Percentiles rank a stretch among this genome's conserved stretches.
These are phyloP conservation scores for Komagataella pastoris DNA, from an alignment of 805 yeast genomes.

Conservation along the genomic window DNA sequence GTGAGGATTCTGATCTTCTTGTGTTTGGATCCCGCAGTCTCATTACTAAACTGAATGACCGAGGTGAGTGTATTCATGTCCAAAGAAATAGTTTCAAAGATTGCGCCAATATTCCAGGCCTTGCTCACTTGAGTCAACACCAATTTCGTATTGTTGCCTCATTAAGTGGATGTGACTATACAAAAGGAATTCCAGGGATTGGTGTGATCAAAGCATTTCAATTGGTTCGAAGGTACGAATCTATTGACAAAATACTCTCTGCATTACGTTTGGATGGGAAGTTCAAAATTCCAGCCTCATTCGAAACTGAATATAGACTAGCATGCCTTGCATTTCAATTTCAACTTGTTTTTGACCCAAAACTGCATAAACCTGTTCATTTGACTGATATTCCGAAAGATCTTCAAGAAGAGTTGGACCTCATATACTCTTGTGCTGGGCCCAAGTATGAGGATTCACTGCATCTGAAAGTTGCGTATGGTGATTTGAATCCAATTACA, in stretches of 20 bases:
- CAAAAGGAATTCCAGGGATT: conserved; percentile 69
- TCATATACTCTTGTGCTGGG: conserved; percentile 29
- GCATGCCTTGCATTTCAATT: conserved; percentile 74
- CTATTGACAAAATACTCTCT: conserved; percentile 41
- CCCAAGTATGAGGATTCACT: conserved; percentile 25
- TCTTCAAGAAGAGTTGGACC: conserved; percentile 7
- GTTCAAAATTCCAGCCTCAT: conserved; percentile 36
- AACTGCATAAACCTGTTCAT: conserved; percentile 30
- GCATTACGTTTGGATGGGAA: conserved; percentile 52
- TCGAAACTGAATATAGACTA: conserved; percentile 41
- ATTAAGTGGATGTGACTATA: conserved; percentile 93
- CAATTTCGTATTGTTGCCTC: conserved; percentile 71
- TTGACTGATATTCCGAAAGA: conserved; percentile 41
- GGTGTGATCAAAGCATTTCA: conserved; percentile 71
- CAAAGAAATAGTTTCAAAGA: conserved; percentile 35
- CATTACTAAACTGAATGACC: conserved; percentile 71
- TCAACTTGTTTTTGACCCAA: conserved; percentile 79
- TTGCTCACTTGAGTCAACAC: conserved; percentile 35
- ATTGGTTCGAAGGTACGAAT: conserved; percentile 35
- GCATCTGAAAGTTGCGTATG: conserved; percentile 47
- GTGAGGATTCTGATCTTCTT: conserved; percentile 90
- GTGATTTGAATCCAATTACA: conserved; percentile 53
- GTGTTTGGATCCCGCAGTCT: conserved; percentile 73
- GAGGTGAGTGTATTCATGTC: conserved; percentile 58
- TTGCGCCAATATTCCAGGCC: conserved; percentile 16